phyloP scores from a whole-genome alignment of 805 yeast species.

The Kluyveromyces aestuarii region DNA sequence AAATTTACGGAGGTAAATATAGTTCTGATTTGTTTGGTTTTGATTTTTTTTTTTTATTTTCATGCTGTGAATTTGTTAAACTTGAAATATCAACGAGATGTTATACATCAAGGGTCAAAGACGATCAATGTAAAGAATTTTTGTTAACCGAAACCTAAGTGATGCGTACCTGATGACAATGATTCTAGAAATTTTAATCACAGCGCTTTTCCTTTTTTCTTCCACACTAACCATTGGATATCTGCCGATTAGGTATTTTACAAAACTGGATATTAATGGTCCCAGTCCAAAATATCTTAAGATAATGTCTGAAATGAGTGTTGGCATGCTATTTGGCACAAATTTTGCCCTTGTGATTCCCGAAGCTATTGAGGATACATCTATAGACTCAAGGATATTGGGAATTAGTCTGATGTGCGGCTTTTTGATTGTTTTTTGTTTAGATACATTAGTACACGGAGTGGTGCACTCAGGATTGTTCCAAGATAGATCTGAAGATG shows the following conservation, averaged over 20 bases:
- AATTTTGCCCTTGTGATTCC: slow-evolving; percentile 47
- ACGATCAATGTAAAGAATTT: not conserved
- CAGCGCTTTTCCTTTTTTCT: slow-evolving; percentile 12
- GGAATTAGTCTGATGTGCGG: slow-evolving; percentile 44
- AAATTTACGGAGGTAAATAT: too few relatives aligned
- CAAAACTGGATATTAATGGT: slow-evolving; percentile 5
- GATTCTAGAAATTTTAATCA: slow-evolving; percentile 4
- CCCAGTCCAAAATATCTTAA: slow-evolving; percentile 19
- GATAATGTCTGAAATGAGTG: slow-evolving; percentile 39
- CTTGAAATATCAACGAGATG: too few relatives aligned
- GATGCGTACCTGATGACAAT: not conserved
- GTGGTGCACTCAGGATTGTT: not conserved
- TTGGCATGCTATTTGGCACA: slow-evolving; percentile 49
- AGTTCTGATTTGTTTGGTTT: too few relatives aligned
- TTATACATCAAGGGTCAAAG: too few relatives aligned
- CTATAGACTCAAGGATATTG: slow-evolving; percentile 27
- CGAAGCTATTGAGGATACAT: slow-evolving; percentile 41
- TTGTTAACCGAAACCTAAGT: not conserved
- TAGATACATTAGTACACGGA: slow-evolving; percentile 31
- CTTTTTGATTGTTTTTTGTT: slow-evolving; percentile 37
- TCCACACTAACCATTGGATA: slow-evolving; percentile 24
- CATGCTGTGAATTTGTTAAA: too few relatives aligned
- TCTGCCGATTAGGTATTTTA: slow-evolving; percentile 18
- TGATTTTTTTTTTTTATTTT: too few relatives aligned
- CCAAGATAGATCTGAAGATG: not conserved